These are phyloP conservation scores for Epichloe aotearoae DNA, from an alignment of 2,329 filamentous ascomycete genomes.

Conservation along the genomic window DNA sequence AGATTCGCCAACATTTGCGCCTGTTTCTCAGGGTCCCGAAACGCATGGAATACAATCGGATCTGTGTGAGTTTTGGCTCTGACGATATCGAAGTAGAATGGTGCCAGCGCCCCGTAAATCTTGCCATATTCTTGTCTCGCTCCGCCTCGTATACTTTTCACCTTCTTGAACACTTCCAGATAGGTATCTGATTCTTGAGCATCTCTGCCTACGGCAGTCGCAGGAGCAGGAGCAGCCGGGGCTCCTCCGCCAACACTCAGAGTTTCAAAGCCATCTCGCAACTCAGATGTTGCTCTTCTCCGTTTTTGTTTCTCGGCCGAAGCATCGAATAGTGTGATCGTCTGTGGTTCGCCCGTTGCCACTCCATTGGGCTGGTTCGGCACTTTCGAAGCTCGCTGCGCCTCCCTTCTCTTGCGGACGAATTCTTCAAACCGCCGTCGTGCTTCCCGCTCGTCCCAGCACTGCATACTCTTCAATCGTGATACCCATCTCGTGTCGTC, in stretches of 20 bases:
- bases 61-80: conserved; percentile 61
- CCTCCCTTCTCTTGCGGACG: conserved; percentile 45
- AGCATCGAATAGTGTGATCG: conserved; percentile 60
- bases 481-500: conserved; percentile 94
- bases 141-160: conserved; percentile 67
- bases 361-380: conserved; percentile 10
- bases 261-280: conserved; percentile 65
- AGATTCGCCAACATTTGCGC: conserved; percentile 80
- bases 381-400: conserved; percentile 11
- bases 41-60: conserved; percentile 73
- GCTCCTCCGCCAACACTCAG: conserved; percentile 39
- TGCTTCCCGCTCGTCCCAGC: conserved; percentile 85
- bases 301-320: conserved; percentile 50
- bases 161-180: conserved; percentile 55
- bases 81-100: conserved; percentile 77
- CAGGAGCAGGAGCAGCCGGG: not conserved
- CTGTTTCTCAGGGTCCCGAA: conserved; percentile 78
- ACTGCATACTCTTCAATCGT: conserved; percentile 70
- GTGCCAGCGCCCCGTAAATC: conserved; percentile 75
- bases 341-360: conserved; percentile 8
- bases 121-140: conserved; percentile 85
- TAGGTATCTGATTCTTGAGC: conserved; percentile 49
- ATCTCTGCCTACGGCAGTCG: conserved; percentile 27
- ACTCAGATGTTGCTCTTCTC: conserved; percentile 21
- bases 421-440: conserved; percentile 66